A percentile compares a stretch with the other conserved stretches of the same genome.
These are phyloP conservation scores for Collybia sp. DNA, from an alignment of 768 basidiomycete genomes.

Conservation along the genomic window DNA sequence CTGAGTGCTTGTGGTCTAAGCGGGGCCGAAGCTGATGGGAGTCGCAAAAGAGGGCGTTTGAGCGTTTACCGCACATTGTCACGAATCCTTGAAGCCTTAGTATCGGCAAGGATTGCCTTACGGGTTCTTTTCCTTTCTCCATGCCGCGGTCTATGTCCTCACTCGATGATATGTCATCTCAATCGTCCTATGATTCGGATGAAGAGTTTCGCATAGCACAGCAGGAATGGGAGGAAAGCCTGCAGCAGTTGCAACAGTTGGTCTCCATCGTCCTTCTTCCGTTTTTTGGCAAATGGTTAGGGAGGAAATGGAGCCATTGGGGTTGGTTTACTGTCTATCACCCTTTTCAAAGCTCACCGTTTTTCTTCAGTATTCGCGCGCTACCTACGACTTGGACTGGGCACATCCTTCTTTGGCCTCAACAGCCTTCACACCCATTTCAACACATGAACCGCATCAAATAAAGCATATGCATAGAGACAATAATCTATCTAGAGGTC, in stretches of 20 bases:
- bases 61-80: no score
- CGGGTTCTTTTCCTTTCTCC: conserved; percentile 13
- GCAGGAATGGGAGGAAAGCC: conserved; percentile 91
- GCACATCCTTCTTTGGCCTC: conserved; percentile 60
- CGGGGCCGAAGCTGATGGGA: neutral
- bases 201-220: conserved; percentile 77
- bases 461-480: no score
- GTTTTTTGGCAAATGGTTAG: conserved; percentile 84
- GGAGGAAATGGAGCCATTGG: conserved; percentile 82
- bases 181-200: conserved; percentile 56
- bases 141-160: conserved; percentile 66
- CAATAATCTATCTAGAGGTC: neutral
- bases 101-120: conserved; percentile 5
- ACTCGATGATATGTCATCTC: conserved; percentile 53
- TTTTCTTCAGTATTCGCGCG: conserved; percentile 57
- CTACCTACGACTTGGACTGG: conserved; percentile 60
- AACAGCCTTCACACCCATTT: conserved; percentile 15
- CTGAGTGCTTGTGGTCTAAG: conserved; percentile 5
- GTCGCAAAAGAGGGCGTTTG: neutral
- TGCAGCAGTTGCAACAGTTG: conserved; percentile 80
- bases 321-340: conserved; percentile 42
- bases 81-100: no score
- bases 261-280: conserved; percentile 79
- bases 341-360: conserved; percentile 5
- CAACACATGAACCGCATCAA: no score